Evolutionary conservation across 768 basidiomycete species (phyloP).

Genomic region (Termitomyces sp.): DNA sequence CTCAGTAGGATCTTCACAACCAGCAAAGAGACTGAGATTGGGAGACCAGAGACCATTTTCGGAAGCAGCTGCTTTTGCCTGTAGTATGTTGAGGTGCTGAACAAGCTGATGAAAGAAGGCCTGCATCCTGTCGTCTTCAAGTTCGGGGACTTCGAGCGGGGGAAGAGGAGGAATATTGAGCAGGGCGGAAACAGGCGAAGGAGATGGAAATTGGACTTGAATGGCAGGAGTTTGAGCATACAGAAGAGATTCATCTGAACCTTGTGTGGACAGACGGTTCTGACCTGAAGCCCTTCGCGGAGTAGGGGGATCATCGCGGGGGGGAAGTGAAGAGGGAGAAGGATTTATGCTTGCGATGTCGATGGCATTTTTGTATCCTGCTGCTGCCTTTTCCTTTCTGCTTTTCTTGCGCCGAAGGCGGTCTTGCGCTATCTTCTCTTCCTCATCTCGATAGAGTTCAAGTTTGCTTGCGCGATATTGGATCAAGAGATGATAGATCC

Average conservation of each 20-base stretch:
- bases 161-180: constrained; percentile 30
- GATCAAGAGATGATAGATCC: constrained; percentile 87
- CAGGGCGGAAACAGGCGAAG: constrained; percentile 25
- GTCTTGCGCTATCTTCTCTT: constrained; percentile 38
- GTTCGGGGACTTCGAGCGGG: constrained; percentile 58
- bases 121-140: constrained; percentile 75
- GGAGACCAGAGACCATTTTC: constrained; percentile 15
- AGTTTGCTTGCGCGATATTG: constrained; percentile 76
- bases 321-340: constrained; percentile 40
- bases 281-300: constrained; percentile 50
- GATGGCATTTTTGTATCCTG: constrained; percentile 20
- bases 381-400: constrained; percentile 24
- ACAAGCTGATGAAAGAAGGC: constrained; percentile 85
- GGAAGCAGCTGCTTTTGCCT: constrained; percentile 40
- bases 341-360: constrained; percentile 16
- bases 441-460: constrained; percentile 73
- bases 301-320: constrained; percentile 57
- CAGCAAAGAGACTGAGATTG: constrained; percentile 11
- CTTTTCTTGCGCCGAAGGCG: constrained; percentile 33
- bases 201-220: constrained; percentile 16
- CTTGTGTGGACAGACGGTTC: constrained; percentile 13
- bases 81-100: constrained; percentile 73
- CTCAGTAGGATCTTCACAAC: not conserved
- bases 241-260: constrained; percentile 18
- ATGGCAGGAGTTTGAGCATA: constrained; percentile 9